A percentile compares a stretch with the other conserved stretches of the same genome.
These are phyloP conservation scores for Mycogone perniciosa DNA, from an alignment of 2,329 filamentous ascomycete species.

Conservation along the genomic window DNA sequence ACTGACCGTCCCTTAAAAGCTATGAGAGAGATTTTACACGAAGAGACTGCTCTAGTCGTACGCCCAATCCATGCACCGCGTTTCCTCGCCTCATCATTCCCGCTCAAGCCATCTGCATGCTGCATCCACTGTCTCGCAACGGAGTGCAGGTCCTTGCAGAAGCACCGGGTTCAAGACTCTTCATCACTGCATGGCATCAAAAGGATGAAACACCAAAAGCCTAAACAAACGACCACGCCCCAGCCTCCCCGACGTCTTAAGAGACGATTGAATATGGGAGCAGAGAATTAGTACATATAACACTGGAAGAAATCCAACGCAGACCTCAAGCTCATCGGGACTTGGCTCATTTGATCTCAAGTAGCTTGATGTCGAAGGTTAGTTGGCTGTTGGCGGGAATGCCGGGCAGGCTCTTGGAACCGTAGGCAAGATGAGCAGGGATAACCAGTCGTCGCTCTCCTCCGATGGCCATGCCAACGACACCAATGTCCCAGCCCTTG, in stretches of 20 bases:
- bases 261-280: background rate
- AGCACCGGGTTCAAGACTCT: conserved; percentile 43
- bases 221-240: conserved; percentile 12
- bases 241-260: conserved; percentile 1
- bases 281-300: conserved; percentile 11
- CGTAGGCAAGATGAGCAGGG: conserved; percentile 82
- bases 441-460: conserved; percentile 91
- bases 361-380: conserved; percentile 83
- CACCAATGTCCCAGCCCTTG: conserved; percentile 96
- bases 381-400: conserved; percentile 90
- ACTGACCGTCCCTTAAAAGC: conserved; percentile 3
- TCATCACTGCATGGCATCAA: conserved; percentile 30
- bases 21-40: conserved; percentile 4
- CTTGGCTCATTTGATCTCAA: conserved; percentile 67
- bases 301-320: conserved; percentile 11
- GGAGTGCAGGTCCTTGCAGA: conserved; percentile 22
- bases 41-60: conserved; percentile 31
- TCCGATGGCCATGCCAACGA: conserved; percentile 86
- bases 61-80: conserved; percentile 46
- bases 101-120: conserved; percentile 17
- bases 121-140: background rate
- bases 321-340: conserved; percentile 2
- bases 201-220: conserved; percentile 12
- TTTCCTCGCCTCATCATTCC: conserved; percentile 45
- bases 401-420: conserved; percentile 71